Evolutionary conservation across 306 rosid genomes (phyloP).

Genomic region (Pyrus bretschneideri): DNA sequence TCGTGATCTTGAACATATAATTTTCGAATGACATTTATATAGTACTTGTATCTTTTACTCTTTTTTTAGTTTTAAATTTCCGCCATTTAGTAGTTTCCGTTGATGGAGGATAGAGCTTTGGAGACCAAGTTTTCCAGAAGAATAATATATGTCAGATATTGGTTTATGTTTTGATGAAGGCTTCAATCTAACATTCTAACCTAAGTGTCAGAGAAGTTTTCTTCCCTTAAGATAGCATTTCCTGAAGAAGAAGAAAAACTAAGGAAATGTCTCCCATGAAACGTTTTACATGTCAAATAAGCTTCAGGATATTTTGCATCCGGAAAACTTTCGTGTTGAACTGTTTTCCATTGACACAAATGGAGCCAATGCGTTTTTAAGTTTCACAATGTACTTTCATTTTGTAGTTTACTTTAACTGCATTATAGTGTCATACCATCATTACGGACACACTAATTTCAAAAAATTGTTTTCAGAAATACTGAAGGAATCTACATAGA

Average conservation of each 20-base stretch:
- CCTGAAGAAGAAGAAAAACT: neutral
- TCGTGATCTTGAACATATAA: neutral
- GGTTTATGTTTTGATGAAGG: neutral
- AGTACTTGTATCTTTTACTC: neutral
- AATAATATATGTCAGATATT: neutral
- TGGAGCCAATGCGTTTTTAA: neutral
- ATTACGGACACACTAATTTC: neutral
- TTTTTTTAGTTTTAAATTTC: neutral
- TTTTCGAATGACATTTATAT: neutral
- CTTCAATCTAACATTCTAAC: neutral
- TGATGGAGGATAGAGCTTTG: neutral
- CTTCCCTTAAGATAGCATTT: neutral
- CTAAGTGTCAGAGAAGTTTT: neutral
- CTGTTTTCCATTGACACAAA: neutral
- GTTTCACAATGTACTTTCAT: neutral
- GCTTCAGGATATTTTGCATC: neutral
- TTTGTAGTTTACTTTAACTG: neutral
- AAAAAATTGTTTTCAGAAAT: conserved; percentile 27
- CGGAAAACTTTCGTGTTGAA: neutral
- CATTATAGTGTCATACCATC: neutral
- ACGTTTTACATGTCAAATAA: too few species aligned
- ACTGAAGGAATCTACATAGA: conserved; percentile 29
- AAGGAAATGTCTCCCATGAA: neutral
- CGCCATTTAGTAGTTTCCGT: neutral
- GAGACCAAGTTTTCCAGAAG: neutral